Conservation (phyloP, 2,329 filamentous ascomycete species). For the Lasiodiplodia hormozganensis region DNA sequence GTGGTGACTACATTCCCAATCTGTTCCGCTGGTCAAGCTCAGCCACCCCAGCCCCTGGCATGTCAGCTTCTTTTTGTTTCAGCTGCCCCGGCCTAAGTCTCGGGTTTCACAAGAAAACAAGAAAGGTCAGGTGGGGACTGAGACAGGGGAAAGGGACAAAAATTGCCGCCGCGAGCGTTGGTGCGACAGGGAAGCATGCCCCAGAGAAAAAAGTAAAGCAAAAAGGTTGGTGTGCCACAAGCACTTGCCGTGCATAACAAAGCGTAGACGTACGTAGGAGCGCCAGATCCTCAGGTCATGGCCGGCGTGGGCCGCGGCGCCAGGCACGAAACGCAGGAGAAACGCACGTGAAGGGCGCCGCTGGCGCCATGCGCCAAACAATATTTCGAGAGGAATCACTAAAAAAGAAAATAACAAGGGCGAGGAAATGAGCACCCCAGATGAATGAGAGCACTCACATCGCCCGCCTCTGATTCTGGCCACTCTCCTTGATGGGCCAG, state of each 20-base stretch:
- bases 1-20: slow-evolving; percentile 49
- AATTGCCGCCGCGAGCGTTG: not conserved
- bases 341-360: slow-evolving; percentile 4
- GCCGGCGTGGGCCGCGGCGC: not conserved
- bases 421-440: not conserved
- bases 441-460: slow-evolving; percentile 35
- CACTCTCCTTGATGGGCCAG: slow-evolving; percentile 49
- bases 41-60: not conserved
- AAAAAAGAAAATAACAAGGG: not conserved
- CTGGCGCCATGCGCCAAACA: no score
- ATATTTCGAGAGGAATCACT: not conserved
- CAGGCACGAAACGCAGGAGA: slow-evolving; percentile 6
- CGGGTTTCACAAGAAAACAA: slow-evolving; percentile 9
- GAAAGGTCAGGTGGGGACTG: not conserved
- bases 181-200: not conserved
- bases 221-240: slow-evolving; percentile 1
- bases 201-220: not conserved
- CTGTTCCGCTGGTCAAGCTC: slow-evolving; percentile 30
- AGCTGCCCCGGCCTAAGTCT: not conserved
- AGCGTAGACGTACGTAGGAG: no score
- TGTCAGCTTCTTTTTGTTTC: slow-evolving; percentile 17
- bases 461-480: slow-evolving; percentile 48
- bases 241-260: not conserved
- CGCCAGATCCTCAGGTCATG: not conserved
- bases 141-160: not conserved